Conservation (phyloP, 2,329 filamentous ascomycete species). For the Chaetomiaceae sp. region DNA sequence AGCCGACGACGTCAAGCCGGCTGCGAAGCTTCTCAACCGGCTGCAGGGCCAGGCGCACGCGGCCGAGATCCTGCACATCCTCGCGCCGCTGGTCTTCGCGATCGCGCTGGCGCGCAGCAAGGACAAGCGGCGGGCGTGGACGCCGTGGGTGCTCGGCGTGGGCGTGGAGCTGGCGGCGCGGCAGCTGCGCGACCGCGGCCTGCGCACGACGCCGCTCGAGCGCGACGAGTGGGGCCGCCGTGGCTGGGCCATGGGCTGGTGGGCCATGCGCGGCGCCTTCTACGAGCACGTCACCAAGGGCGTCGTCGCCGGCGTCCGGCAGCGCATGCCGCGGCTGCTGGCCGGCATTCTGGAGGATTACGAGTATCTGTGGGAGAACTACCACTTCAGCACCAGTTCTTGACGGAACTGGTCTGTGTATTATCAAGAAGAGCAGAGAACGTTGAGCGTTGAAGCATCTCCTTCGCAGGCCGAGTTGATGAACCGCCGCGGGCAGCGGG, state of each 20-base stretch:
- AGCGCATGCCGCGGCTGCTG: conserved; percentile 72
- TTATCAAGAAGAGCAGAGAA: too few species aligned
- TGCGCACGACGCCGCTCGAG: conserved; percentile 81
- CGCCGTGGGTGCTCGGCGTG: conserved; percentile 83
- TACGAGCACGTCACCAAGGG: conserved; percentile 87
- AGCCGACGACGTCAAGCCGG: conserved; percentile 93
- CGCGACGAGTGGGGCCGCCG: conserved; percentile 82
- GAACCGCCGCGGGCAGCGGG: too few species aligned
- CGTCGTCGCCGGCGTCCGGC: conserved; percentile 64
- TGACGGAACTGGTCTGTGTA: conserved; percentile 12
- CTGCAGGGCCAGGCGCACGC: conserved; percentile 67
- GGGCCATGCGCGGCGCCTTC: conserved; percentile 92
- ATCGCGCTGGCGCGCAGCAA: conserved; percentile 67
- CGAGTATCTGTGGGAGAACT: conserved; percentile 96
- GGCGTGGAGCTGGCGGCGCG: conserved; percentile 80
- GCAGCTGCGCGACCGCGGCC: conserved; percentile 68
- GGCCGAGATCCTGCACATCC: conserved; percentile 86
- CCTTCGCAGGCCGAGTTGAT: too few species aligned
- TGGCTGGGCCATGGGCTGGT: conserved; percentile 90
- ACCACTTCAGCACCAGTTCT: conserved; percentile 70
- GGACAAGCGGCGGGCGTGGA: conserved; percentile 64
- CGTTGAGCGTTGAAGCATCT: too few species aligned
- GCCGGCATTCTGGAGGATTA: conserved; percentile 90
- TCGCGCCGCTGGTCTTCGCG: conserved; percentile 83
- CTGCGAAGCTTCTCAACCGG: conserved; percentile 76